phyloP scores from a whole-genome alignment of 352 stramenopile genomes.

The Globisporangium cederbergense region DNA sequence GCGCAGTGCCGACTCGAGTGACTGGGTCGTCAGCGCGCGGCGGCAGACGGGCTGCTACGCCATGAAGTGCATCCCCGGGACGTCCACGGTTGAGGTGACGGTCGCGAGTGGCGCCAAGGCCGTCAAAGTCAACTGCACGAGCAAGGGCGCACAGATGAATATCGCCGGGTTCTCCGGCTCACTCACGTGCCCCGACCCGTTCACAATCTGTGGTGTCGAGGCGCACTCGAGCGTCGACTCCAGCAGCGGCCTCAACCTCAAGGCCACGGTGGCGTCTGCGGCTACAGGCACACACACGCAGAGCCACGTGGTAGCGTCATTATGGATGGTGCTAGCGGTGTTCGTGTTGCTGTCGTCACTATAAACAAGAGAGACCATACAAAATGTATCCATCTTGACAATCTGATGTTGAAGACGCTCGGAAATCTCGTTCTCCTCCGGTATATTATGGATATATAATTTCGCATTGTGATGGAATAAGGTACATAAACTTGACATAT shows the following conservation, averaged over 20 bases:
- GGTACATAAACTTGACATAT: too few relatives aligned
- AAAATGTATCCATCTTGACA: too few relatives aligned
- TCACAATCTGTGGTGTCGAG: conserved; percentile 40
- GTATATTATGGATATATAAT: too few relatives aligned
- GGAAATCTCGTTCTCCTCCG: too few relatives aligned
- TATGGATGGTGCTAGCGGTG: neutral
- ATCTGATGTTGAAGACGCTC: too few relatives aligned
- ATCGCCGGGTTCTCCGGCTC: conserved; percentile 47
- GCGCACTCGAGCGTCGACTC: neutral
- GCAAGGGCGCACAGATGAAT: conserved; percentile 31
- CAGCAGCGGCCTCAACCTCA: neutral
- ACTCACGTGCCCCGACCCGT: conserved; percentile 65
- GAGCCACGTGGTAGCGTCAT: neutral
- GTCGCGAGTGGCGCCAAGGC: conserved; percentile 23
- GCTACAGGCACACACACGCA: neutral
- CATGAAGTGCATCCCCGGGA: conserved; percentile 50
- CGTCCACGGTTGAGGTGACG: conserved; percentile 32
- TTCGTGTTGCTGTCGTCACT: too few relatives aligned
- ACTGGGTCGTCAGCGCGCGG: conserved; percentile 51
- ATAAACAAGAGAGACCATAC: too few relatives aligned
- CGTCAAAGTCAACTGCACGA: conserved; percentile 39
- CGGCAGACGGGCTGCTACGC: conserved; percentile 76
- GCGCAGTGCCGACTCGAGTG: conserved; percentile 50
- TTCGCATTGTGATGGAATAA: too few relatives aligned
- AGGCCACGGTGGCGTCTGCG: neutral